Evolutionary conservation across 805 yeast genomes (phyloP), one percentile per base, ranked within the genome.

Genomic region (Barnettozyma wickerhamii): DNA sequence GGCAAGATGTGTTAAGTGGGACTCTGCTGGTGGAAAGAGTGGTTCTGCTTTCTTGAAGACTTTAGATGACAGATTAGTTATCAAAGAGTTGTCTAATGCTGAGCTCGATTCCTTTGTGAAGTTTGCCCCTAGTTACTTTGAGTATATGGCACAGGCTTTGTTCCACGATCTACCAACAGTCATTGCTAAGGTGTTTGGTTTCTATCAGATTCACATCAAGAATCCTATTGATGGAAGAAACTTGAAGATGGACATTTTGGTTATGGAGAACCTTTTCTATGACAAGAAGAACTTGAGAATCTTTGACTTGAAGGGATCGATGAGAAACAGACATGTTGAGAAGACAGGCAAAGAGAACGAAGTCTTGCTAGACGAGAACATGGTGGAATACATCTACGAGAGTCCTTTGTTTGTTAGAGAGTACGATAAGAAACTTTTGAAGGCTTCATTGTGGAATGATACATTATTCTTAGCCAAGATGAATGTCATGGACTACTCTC

Each of bases 401-500:
- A 83, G 95, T 19, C 99, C 99, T 0, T 74, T 93, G 28, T 95
- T 88, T 68, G 95, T 93, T 6, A 71, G 91, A 43, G 97, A 91
- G 53, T 90, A 89, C 52, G 91, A 89, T 57, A 93, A 93, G 58
- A 81, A 85, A 52, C 64, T 89, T 29, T 62, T 93, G 36, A 67
- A 96, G 35, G 91, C 96, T 0, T 90, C 96, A 0, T 64, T 93
- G 21, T 93, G 95, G 84, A 93, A 95, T 56, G 99, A 93, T 55
- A 93, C 98, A 0, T 67, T 93, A 13, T 95, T 93, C 59, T 66
- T 93, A 40, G 89, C 95, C 4, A 93, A 95, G 55, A 87, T 93
- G 95, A 95, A 93, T 57, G 98, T 93, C 6, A 93, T 93, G 99
- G 99, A 93, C 61, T 93, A 93, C 57, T 91, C 98, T 0, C 68